Evolutionary conservation across 2,329 filamentous ascomycete genomes (phyloP), one percentile per base, ranked within the genome.

Genomic region (Trichoderma atrobrunneum): DNA sequence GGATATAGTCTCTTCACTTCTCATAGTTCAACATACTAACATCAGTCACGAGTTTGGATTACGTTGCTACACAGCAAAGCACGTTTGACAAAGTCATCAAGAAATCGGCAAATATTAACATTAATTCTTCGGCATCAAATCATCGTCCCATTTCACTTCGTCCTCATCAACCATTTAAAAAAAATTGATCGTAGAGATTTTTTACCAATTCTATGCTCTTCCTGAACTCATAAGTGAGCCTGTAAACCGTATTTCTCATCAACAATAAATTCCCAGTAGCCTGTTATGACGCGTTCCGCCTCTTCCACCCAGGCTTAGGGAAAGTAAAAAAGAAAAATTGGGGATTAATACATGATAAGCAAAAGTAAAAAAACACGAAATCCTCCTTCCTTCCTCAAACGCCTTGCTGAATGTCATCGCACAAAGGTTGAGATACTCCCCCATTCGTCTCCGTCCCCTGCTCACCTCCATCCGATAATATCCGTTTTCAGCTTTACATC

Each of bases 391-490:
- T 16, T 24, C 56, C 28, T 51, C 39, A 16, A 70, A 70, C 67
- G 67, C 67, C 67, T 62, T 70, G 67, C 67, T 70, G 57, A 70
- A 62, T 54, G 57, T n/a, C 48, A 70, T 62, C 48, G 43, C 60
- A 70, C 28, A 61, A 67, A 59, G 54, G 54, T 67, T 67, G 64
- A 36, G 39, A 10, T 59, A 24, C 21, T 7, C 21, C 43, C 36
- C 26, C 8, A 56, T 34, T 54, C 62, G 14, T 54, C 43, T 65
- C 28, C 21, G 21, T 24, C 10, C 57, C 26, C 34, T 11, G 26
- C 36, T 34, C 32, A 11, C 68, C 18, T 65, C 32, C 43, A 24
- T 4, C 48, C 12, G 7, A 43, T 28, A 21, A 18, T 14, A 34
- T 30, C 56, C n/a, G 5, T 2, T 34, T 48, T 30, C n/a, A 48